Percentiles rank a stretch among this genome's conserved stretches.
Evolutionary conservation across 768 basidiomycete genomes (phyloP).

Genomic region (Rhodotorula babjevae): DNA sequence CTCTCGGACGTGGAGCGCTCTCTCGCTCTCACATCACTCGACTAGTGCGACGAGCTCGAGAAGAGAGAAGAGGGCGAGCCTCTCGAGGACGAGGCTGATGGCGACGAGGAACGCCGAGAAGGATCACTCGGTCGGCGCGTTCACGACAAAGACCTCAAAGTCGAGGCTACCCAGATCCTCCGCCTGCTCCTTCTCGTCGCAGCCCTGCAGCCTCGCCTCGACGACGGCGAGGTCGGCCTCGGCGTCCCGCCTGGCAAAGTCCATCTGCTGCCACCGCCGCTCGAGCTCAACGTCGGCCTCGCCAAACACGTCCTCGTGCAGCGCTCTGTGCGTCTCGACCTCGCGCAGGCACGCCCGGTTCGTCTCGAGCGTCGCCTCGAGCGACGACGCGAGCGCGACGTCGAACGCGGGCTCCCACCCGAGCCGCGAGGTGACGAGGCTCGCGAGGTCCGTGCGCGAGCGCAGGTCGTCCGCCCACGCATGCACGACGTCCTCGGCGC

Average conservation of each 20-base stretch:
- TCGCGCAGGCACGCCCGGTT: not conserved
- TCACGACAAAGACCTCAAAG: conserved; percentile 6
- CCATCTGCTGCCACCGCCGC: not conserved
- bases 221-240: conserved; percentile 4
- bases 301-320: conserved; percentile 7
- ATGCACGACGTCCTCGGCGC: not conserved
- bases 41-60: no score
- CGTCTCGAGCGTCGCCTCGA: not conserved
- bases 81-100: no score
- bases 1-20: no score
- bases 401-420: conserved; percentile 11
- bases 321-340: not conserved
- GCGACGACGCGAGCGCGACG: not conserved
- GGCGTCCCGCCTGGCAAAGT: conserved; percentile 3
- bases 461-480: conserved; percentile 17
- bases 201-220: not conserved
- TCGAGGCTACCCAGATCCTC: not conserved
- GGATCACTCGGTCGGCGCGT: not conserved
- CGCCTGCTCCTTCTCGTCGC: not conserved
- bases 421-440: not conserved
- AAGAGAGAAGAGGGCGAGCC: no score
- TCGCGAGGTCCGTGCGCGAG: conserved; percentile 5
- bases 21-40: no score
- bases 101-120: no score
- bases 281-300: conserved; percentile 13